Conservation (phyloP, 2,329 filamentous ascomycete genomes). For the Chaetoscypha palmicola region DNA sequence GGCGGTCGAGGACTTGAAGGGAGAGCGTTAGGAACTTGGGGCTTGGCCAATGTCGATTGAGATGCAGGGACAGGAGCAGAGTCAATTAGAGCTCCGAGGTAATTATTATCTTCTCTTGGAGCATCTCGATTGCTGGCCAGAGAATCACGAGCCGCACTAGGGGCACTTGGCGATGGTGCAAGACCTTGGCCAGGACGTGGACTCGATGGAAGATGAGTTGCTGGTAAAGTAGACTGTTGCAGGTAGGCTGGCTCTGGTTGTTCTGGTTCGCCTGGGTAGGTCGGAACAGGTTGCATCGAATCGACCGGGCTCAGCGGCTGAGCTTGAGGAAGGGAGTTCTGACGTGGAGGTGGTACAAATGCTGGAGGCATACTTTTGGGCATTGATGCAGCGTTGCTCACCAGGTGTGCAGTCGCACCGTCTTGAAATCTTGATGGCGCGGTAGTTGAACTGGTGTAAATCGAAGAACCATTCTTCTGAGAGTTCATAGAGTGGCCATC, state of each 20-base stretch:
- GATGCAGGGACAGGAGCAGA: neutral
- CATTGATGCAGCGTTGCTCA: too few relatives aligned
- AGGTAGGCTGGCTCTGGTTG: constrained; percentile 21
- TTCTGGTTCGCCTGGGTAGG: constrained; percentile 20
- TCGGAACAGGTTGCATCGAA: constrained; percentile 27
- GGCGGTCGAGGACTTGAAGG: constrained; percentile 31
- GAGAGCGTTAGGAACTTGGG: constrained; percentile 23
- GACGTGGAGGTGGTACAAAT: constrained; percentile 32
- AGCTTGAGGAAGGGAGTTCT: constrained; percentile 42
- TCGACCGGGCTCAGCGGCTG: constrained; percentile 32
- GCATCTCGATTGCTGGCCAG: constrained; percentile 13
- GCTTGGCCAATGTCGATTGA: neutral
- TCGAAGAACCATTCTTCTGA: constrained; percentile 39
- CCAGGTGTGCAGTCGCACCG: constrained; percentile 18
- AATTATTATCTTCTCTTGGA: constrained; percentile 29
- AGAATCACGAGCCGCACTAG: constrained; percentile 12
- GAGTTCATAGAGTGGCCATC: constrained; percentile 52
- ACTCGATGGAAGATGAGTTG: constrained; percentile 14
- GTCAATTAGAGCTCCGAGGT: constrained; percentile 25
- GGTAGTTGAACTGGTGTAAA: constrained; percentile 38
- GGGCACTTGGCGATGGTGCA: constrained; percentile 9
- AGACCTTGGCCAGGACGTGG: constrained; percentile 12
- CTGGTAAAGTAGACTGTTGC: constrained; percentile 9
- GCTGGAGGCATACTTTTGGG: constrained; percentile 20
- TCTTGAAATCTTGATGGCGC: constrained; percentile 26